Conservation (phyloP, 2,329 filamentous ascomycete genomes). For the Colletotrichum zoysiae region DNA sequence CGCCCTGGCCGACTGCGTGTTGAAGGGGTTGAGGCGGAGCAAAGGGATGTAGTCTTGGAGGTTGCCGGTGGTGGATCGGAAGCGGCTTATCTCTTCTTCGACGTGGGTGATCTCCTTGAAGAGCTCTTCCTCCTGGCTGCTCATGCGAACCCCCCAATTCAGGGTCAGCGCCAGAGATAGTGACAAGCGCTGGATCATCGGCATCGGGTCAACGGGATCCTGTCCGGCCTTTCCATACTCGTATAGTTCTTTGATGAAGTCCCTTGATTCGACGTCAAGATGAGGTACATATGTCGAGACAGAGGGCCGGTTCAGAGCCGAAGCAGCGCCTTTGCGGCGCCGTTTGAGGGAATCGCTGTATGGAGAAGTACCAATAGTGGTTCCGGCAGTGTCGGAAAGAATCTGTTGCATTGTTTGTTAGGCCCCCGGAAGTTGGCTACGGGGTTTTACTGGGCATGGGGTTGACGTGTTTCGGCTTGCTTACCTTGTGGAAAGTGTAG, state of each 20-base stretch:
- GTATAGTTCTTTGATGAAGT: constrained; percentile 72
- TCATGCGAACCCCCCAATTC: constrained; percentile 75
- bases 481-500: constrained; percentile 70
- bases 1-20: constrained; percentile 67
- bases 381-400: constrained; percentile 73
- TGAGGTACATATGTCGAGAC: constrained; percentile 73
- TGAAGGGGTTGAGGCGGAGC: constrained; percentile 71
- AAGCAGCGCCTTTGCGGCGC: constrained; percentile 73
- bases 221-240: constrained; percentile 68
- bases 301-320: constrained; percentile 74
- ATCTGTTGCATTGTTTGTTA: constrained; percentile 55
- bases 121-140: constrained; percentile 65
- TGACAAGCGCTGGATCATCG: constrained; percentile 74
- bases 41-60: constrained; percentile 73
- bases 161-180: constrained; percentile 73
- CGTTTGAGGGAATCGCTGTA: constrained; percentile 75
- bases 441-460: not conserved
- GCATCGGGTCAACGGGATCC: constrained; percentile 72
- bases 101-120: constrained; percentile 74
- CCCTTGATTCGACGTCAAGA: constrained; percentile 72
- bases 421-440: no score
- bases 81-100: constrained; percentile 70
- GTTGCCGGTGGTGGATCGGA: constrained; percentile 71
- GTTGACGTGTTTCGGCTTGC: not conserved
- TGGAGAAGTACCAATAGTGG: constrained; percentile 76